Evolutionary conservation across 2,329 filamentous ascomycete genomes (phyloP).

Genomic region (Sclerotinia minor): DNA sequence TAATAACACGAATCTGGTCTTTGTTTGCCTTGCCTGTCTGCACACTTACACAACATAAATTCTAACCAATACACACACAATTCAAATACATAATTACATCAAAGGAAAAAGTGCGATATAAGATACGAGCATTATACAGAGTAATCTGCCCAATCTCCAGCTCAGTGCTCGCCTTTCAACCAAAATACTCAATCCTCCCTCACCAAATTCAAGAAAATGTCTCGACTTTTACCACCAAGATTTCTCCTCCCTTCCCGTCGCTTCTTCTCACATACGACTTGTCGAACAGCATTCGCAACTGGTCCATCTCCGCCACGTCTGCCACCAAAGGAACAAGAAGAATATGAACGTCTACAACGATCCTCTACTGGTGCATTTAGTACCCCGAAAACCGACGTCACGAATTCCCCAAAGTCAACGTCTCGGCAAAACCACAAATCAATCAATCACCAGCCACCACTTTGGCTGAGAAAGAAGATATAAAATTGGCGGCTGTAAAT

Average conservation of each 20-base stretch:
- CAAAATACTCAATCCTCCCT: too few species aligned
- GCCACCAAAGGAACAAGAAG: slow-evolving; percentile 82
- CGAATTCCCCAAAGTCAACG: slow-evolving; percentile 35
- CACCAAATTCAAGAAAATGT: slow-evolving; percentile 31
- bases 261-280: slow-evolving; percentile 35
- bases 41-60: not conserved
- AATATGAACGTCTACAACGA: slow-evolving; percentile 84
- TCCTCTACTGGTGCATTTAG: slow-evolving; percentile 75
- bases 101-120: too few species aligned
- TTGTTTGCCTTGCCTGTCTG: too few species aligned
- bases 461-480: slow-evolving; percentile 31
- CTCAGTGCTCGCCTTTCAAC: not conserved
- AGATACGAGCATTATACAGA: too few species aligned
- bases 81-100: too few species aligned
- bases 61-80: not conserved
- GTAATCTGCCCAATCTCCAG: not conserved
- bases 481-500: slow-evolving; percentile 39
- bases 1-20: not conserved
- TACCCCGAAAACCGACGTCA: slow-evolving; percentile 50
- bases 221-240: slow-evolving; percentile 35
- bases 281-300: slow-evolving; percentile 46
- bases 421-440: slow-evolving; percentile 44
- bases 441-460: slow-evolving; percentile 50
- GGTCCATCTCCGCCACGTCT: slow-evolving; percentile 80
- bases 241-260: slow-evolving; percentile 37